Conservation (phyloP, 371 early-diverging fungal genomes). For the Apophysomyces variabilis region DNA sequence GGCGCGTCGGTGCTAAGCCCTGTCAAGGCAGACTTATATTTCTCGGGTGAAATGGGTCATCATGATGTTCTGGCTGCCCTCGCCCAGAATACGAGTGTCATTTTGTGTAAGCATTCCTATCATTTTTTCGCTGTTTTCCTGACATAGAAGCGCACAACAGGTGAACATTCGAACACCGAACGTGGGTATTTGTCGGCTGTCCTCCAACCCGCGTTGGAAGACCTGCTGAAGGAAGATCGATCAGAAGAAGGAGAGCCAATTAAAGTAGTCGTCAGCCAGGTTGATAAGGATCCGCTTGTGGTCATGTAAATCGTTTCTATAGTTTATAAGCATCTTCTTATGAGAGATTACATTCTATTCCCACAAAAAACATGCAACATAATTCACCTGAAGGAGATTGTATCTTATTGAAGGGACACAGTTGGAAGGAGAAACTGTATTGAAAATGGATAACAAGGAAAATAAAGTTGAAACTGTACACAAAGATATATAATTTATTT, state of each 20-base stretch:
- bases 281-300: conserved; percentile 74
- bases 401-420: too few relatives aligned
- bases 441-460: background rate
- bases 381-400: background rate
- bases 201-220: conserved; percentile 68
- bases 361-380: too few relatives aligned
- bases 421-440: too few relatives aligned
- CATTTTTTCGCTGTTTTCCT: background rate
- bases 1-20: conserved; percentile 68
- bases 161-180: conserved; percentile 93
- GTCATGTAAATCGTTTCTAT: conserved; percentile 51
- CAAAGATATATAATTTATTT: conserved; percentile 31
- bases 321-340: too few relatives aligned
- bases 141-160: conserved; percentile 25
- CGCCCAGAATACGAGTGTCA: conserved; percentile 78
- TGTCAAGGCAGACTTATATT: conserved; percentile 71
- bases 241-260: conserved; percentile 54
- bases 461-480: background rate
- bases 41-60: conserved; percentile 97
- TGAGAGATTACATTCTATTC: too few relatives aligned
- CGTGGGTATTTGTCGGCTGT: conserved; percentile 86
- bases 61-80: conserved; percentile 88
- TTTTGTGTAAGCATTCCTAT: conserved; percentile 71
- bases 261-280: conserved; percentile 68
- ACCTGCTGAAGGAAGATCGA: conserved; percentile 48